A percentile compares a stretch with the other conserved stretches of the same genome.
These are phyloP conservation scores for Nothopassalora personata DNA, from an alignment of 2,329 filamentous ascomycete genomes.

Conservation along the genomic window DNA sequence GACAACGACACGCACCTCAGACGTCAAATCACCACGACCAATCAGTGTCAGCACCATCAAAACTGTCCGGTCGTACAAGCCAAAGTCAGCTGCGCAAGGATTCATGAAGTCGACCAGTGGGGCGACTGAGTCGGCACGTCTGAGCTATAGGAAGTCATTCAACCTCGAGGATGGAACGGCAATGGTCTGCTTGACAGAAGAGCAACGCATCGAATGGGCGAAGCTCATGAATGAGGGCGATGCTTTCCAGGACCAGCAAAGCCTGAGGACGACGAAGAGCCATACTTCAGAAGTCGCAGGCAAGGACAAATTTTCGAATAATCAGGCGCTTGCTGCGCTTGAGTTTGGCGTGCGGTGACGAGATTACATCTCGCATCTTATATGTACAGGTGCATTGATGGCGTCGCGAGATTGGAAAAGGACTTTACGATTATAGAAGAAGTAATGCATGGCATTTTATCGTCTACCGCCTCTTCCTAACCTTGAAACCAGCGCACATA, in stretches of 20 bases:
- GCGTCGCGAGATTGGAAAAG: neutral
- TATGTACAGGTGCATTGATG: neutral
- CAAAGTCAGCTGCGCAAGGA: constrained; percentile 21
- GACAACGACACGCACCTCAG: neutral
- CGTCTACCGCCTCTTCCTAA: no score
- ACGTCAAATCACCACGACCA: constrained; percentile 13
- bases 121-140: constrained; percentile 14
- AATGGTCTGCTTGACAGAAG: constrained; percentile 24
- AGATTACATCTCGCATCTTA: constrained; percentile 26
- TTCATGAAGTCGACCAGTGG: constrained; percentile 24
- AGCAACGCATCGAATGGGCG: constrained; percentile 27
- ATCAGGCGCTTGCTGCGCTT: constrained; percentile 25
- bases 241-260: constrained; percentile 8
- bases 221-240: constrained; percentile 19
- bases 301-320: constrained; percentile 18
- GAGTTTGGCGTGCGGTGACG: constrained; percentile 22
- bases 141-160: constrained; percentile 19
- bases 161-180: constrained; percentile 18
- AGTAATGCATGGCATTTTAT: neutral
- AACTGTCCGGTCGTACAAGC: constrained; percentile 21
- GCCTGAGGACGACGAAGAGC: constrained; percentile 7
- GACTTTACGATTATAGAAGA: constrained; percentile 1
- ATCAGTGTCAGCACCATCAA: constrained; percentile 17
- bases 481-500: no score
- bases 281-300: neutral